phyloP scores from a whole-genome alignment of 176 grass and related monocot species.

The Aegilops longissima region DNA sequence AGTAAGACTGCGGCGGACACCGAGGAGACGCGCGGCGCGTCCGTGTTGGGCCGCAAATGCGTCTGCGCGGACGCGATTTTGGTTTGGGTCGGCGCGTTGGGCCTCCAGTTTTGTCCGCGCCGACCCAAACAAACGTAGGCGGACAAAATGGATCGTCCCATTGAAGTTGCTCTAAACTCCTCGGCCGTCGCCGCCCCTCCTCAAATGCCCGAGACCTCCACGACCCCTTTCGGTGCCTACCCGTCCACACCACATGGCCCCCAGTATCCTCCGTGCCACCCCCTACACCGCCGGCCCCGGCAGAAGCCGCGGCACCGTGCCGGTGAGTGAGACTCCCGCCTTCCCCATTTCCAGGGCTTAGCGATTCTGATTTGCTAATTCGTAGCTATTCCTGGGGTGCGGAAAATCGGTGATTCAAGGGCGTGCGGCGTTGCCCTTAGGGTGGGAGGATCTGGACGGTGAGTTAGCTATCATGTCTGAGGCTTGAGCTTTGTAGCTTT shows the following conservation, averaged over 20 bases:
- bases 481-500: neutral
- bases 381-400: neutral
- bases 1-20: too few relatives aligned
- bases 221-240: neutral
- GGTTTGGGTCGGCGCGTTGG: too few relatives aligned
- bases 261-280: constrained; percentile 32
- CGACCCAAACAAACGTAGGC: too few relatives aligned
- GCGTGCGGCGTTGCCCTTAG: constrained; percentile 9
- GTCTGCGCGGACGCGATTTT: too few relatives aligned
- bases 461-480: neutral
- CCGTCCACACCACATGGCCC: constrained; percentile 26
- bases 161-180: neutral
- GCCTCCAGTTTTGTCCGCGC: too few relatives aligned
- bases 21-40: too few relatives aligned
- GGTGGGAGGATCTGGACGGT: constrained; percentile 42
- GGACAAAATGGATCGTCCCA: too few relatives aligned
- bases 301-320: constrained; percentile 6
- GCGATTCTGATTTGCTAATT: neutral
- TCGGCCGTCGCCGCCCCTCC: constrained; percentile 48
- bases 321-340: constrained; percentile 10
- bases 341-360: neutral
- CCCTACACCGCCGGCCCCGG: constrained; percentile 13
- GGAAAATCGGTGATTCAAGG: constrained; percentile 40
- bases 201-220: constrained; percentile 51
- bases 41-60: too few relatives aligned